Base-by-base conservation (phyloP, 768 basidiomycete species). In the Imleria badia region DNA sequence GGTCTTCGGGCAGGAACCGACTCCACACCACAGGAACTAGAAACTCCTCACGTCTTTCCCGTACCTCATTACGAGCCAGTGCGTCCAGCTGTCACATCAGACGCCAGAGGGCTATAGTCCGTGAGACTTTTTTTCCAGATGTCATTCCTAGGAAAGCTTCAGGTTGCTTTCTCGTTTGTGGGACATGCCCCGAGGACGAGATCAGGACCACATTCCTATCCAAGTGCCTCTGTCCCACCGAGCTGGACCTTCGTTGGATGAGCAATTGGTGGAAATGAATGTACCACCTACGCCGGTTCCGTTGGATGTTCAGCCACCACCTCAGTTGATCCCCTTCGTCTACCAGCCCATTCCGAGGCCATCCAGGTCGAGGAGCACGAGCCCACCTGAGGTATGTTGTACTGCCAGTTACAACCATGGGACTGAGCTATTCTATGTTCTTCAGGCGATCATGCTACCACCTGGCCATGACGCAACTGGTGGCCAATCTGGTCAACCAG, bases 301-400 rank as follows among this genome's bases (percentile, higher is more conserved):
- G 15, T 69, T 71, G 8, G 70, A 72, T 14, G 73, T 80, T 17
- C 73, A 78, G 44, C 71, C 68, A 2, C 80, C 86, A 13, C 86
- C 87, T 0, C 68, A 74, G 5, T 63, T 87, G 6, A 73, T 79
- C 0, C 82, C 81, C 0, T 80, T 88, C 50, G 67, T 70, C n/a
- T n/a, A n/a, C n/a, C n/a, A n/a, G n/a, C n/a, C n/a, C 14, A 70
- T 74, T 9, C 75, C 77, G 7, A 61, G 72, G 42, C 64, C 65
- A 17, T 51, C 70, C 1, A 68, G 76, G 33, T 74, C 77, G 17
- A 72, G 76, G 48, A 79, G 77, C 38, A 63, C 74, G n/a, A 77
- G 30, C 19, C 57, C 52, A 42, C 23, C 54, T 35, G 55, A 54
- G 33, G 71, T 70, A 49, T 6, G 69, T 48, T 19, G 3, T 40